Base-by-base conservation (phyloP, 148 eudicot genomes). In the Vaccinium macrocarpon region DNA sequence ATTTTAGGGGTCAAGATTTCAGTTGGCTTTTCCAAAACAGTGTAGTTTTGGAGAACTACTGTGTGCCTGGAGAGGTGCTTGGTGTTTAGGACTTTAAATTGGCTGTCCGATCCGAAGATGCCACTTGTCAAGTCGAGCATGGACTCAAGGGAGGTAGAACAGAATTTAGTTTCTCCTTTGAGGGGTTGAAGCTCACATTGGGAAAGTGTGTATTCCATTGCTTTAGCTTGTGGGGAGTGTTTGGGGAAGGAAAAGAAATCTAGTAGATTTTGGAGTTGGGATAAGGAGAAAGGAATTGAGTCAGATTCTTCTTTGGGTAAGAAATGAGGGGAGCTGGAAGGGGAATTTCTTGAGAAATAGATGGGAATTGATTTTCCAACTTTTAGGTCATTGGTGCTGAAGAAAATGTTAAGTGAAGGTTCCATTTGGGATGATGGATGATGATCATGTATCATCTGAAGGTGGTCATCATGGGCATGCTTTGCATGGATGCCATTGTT, bases 241-340 rank as follows among this genome's bases (percentile, higher is more conserved):
- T 81, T 80, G 25, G 86, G 7, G n/a, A 88, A 86, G 51, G 89
- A 87, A 80, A 91, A 91, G 32, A 87, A 86, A 4, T 87, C 74
- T 10, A 90, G 89, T 50, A 93, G 79, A 75, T 89, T 38, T 6
- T 87, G 87, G 74, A 92, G 91, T 23, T 91, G 77, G 13, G 86
- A 29, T 4, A 81, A 56, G 12, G 93, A 86, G 84, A 94, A 94
- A 4, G 98, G 98, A 62, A 94, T 93, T 19, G 87, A 80, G 53
- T 93, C 86, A 18, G 92, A 87, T 89, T 92, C 91, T 74, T 90
- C 87, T 87, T 81, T 87, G 5, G 94, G 79, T 12, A 94, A 83
- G 7, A 94, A 52, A 29, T 82, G 91, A 29, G 94, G 90, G 3
- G 85, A 64, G 38, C 64, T 76, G 5, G 92, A 87, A 48, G 90